Percentiles rank a stretch among this genome's conserved stretches.
These are phyloP conservation scores for Epithemia pelagica DNA, from an alignment of 108 stramenopile species.

Conservation along the genomic window DNA sequence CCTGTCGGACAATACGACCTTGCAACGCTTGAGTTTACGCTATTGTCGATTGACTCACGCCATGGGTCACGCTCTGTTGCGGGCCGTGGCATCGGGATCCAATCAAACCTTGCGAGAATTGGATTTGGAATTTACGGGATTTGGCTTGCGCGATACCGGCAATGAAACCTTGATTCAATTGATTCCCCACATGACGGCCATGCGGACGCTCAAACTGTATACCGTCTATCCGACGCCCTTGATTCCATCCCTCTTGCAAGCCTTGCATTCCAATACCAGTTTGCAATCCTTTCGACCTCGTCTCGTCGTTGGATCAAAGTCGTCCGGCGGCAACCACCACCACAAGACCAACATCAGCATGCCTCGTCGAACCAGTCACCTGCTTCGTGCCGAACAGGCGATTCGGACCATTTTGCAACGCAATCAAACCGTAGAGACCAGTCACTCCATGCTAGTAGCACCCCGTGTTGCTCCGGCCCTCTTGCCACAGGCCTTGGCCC, in stretches of 20 bases:
- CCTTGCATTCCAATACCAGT: not conserved
- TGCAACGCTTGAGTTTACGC: not conserved
- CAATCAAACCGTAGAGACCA: no score
- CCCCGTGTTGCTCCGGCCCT: no score
- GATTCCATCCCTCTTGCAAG: not conserved
- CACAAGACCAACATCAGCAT: no score
- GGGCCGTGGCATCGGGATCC: not conserved
- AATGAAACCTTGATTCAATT: not conserved
- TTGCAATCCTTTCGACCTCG: not conserved
- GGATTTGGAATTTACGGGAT: not conserved
- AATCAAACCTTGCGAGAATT: not conserved
- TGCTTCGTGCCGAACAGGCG: no score
- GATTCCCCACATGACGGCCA: slow-evolving; percentile 5
- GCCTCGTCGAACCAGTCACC: no score
- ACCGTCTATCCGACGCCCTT: not conserved
- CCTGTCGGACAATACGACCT: not conserved
- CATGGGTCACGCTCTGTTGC: not conserved
- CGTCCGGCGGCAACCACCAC: no score
- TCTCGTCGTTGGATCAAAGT: no score
- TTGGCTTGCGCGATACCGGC: not conserved
- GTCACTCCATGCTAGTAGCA: no score
- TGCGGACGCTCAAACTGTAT: slow-evolving; percentile 1
- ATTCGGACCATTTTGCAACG: no score
- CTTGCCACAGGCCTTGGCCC: no score
- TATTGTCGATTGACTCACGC: not conserved